phyloP scores from a whole-genome alignment of 2,329 filamentous ascomycete species.

The Verticillium isaacii region DNA sequence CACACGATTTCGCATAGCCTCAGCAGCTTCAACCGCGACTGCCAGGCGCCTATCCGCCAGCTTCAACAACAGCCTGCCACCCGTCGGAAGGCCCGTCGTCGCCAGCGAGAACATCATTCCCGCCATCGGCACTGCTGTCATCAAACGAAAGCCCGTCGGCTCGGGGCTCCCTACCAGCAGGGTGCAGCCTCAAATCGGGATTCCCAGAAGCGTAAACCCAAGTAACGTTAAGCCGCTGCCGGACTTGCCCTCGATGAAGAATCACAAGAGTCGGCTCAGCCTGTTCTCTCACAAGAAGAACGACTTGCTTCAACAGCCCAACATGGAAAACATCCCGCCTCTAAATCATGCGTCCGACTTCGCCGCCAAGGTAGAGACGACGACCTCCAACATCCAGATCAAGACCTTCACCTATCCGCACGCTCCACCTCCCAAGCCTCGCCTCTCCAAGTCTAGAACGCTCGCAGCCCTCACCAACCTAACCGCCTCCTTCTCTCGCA shows the following conservation, averaged over 20 bases:
- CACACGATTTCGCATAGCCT: neutral
- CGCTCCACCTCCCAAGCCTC: conserved; percentile 4
- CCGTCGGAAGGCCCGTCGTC: conserved; percentile 22
- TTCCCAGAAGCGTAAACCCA: neutral
- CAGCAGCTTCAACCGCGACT: neutral
- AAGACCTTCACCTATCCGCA: neutral
- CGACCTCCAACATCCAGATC: neutral
- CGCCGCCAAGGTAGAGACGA: neutral
- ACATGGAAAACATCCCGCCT: neutral
- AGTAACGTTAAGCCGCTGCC: neutral
- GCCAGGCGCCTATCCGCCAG: conserved; percentile 23
- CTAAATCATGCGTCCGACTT: neutral
- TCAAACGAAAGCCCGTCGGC: neutral
- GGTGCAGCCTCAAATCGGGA: neutral
- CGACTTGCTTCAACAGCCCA: neutral
- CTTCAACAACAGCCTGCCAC: conserved; percentile 18
- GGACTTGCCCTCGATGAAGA: neutral
- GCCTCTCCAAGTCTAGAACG: conserved; percentile 39
- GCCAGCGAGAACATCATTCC: conserved; percentile 22
- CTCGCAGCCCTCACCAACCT: conserved; percentile 39
- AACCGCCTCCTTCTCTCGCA: conserved; percentile 37
- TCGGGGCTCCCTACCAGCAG: neutral
- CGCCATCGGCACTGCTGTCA: conserved; percentile 8
- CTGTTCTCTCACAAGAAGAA: neutral
- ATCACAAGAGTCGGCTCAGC: neutral